Base-by-base conservation (phyloP, 2,329 filamentous ascomycete species). In the Decorospora gaudefroyi region DNA sequence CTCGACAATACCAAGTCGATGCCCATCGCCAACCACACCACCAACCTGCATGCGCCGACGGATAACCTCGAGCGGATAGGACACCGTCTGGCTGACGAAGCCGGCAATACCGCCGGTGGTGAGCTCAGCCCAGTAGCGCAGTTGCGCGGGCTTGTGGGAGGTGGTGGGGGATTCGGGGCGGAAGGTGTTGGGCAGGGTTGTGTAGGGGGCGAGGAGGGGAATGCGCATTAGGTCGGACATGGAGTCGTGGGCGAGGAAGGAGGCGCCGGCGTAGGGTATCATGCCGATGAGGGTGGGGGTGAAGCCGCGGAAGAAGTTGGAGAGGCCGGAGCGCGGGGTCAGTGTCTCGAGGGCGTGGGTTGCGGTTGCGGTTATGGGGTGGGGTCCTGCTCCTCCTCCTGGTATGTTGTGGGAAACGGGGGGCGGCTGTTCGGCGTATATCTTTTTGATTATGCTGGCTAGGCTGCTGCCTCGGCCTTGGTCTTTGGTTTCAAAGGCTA, bases 251-350 rank as follows among this genome's bases (percentile, higher is more conserved):
- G 90, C 95, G 27, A 99, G 80, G 73, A 99, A 99, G 1, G 90
- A 96, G 64, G 95, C 86, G 60, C 93, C 93, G 1, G 93, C 93
- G 65, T 99, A 99, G 0, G 93, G 93, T 1, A 99, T 76, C 92
- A 99, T 99, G 59, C 93, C 93, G 48, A 95, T 78, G 4, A 99
- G 72, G 0, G 93, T 97, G 0, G 92, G 88, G 0, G 84, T 83
- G 70, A 99, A 99, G 35, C 93, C 93, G 34, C 93, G 84, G 72
- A 96, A 99, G 70, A 99, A 99, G 71, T 99, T 99, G 42, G 83
- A 72, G 1, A 97, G 68, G 3, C 92, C 92, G 8, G 78, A 79
- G 17, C 76, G 78, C 0, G 88, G 85, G 0, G 80, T 76, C 0
- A 79, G 74, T 7, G 75, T 72, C 15, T 78, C 76, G 1, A 83